Evolutionary conservation across 2,329 filamentous ascomycete genomes (phyloP).

Genomic region (Nemania sp.): DNA sequence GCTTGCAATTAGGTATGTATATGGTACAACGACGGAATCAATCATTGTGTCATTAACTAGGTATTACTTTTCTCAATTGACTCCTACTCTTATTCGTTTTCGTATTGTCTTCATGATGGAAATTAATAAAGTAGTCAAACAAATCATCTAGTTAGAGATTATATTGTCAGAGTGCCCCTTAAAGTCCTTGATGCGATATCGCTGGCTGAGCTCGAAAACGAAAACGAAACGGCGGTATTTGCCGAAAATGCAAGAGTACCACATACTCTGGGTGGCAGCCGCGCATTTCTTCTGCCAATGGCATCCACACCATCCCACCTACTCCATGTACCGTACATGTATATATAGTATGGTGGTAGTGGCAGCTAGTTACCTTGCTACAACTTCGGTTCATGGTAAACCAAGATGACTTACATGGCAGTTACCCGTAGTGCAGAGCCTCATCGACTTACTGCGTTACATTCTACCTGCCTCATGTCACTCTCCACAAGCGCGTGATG

Average conservation of each 20-base stretch:
- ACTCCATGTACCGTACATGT: too few species aligned
- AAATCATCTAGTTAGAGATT: too few species aligned
- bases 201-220: background rate
- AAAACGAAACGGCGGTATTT: slow-evolving; percentile 3
- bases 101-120: slow-evolving; percentile 26
- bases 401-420: too few species aligned
- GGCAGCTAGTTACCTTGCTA: background rate
- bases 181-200: background rate
- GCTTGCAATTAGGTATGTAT: background rate
- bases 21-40: background rate
- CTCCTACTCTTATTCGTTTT: slow-evolving; percentile 38
- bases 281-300: too few species aligned
- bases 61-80: slow-evolving; percentile 1
- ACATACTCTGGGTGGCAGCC: background rate
- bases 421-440: background rate
- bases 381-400: background rate
- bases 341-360: background rate
- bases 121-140: background rate
- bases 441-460: background rate
- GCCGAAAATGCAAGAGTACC: background rate
- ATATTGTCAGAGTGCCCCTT: background rate
- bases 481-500: background rate
- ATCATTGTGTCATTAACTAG: too few species aligned
- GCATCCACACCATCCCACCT: background rate
- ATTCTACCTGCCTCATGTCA: background rate